Percentiles rank a stretch among this genome's conserved stretches.
These are phyloP conservation scores for Populus hybrid DNA, from an alignment of 441 rosid genomes.

Conservation along the genomic window DNA sequence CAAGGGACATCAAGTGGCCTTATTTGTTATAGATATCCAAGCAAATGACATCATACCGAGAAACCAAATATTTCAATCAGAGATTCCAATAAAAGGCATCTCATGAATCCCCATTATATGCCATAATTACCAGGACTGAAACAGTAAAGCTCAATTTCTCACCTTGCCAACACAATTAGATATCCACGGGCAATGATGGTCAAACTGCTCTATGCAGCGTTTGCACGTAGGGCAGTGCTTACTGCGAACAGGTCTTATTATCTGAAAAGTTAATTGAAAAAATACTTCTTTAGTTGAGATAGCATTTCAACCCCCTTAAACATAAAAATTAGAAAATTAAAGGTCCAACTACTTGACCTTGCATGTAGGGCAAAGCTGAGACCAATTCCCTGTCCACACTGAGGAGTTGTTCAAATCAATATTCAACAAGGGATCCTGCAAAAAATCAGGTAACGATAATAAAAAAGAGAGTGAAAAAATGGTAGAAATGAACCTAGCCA, in stretches of 20 bases:
- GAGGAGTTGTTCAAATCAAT: slow-evolving; percentile 66
- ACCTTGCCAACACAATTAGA: slow-evolving; percentile 99
- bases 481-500: slow-evolving; percentile 2
- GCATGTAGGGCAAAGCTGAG: slow-evolving; percentile 99
- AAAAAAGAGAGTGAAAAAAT: not conserved
- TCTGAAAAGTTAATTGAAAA: slow-evolving; percentile 37
- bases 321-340: slow-evolving; percentile 7
- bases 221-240: slow-evolving; percentile 91
- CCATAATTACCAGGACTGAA: not conserved
- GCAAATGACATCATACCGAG: not conserved
- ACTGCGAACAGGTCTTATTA: slow-evolving; percentile 90
- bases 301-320: slow-evolving; percentile 1
- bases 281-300: slow-evolving; percentile 6
- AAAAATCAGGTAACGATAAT: not conserved
- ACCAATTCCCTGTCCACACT: slow-evolving; percentile 86
- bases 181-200: slow-evolving; percentile 99
- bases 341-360: slow-evolving; percentile 52
- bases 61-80: not conserved
- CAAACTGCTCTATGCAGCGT: slow-evolving; percentile 89
- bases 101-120: not conserved
- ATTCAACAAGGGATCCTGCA: slow-evolving; percentile 73
- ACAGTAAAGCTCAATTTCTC: slow-evolving; percentile 19
- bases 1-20: not conserved
- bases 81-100: not conserved
- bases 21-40: not conserved